Percentiles rank a stretch among this genome's conserved stretches.
Evolutionary conservation across 1,284 basidiomycete species (phyloP).

Genomic region (Puccinia brachypodii): DNA sequence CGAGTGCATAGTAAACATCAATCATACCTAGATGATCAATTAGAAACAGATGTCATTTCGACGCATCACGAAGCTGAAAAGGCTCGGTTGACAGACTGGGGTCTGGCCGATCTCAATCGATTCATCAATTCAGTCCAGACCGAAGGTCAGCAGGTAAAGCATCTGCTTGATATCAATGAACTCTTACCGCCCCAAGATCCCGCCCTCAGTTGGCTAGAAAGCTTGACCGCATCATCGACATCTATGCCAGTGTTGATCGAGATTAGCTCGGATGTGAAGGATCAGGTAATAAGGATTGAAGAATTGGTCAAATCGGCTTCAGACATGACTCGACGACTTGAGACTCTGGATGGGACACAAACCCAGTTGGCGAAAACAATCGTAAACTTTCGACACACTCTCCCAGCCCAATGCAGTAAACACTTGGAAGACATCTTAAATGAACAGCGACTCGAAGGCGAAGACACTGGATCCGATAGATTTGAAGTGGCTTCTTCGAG

Average conservation of each 20-base stretch:
- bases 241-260: not conserved
- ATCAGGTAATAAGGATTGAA: not conserved
- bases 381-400: not conserved
- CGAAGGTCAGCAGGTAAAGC: constrained; percentile 5
- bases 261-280: not conserved
- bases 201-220: not conserved
- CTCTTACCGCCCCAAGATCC: not conserved
- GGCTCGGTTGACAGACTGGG: constrained; percentile 19
- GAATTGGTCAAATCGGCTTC: constrained; percentile 1
- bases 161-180: not conserved
- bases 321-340: not conserved
- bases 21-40: not conserved
- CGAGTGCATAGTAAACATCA: not conserved
- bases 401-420: not conserved
- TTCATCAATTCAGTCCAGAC: constrained; percentile 14
- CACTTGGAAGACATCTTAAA: constrained; percentile 7
- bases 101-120: not conserved
- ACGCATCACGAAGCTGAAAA: constrained; percentile 16
- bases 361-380: not conserved
- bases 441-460: not conserved
- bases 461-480: not conserved
- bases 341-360: not conserved
- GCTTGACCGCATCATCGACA: not conserved
- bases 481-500: constrained; percentile 8
- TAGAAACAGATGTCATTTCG: constrained; percentile 4